Base-by-base conservation (phyloP, 257 asterid genomes). In the Solanum clarkiae region DNA sequence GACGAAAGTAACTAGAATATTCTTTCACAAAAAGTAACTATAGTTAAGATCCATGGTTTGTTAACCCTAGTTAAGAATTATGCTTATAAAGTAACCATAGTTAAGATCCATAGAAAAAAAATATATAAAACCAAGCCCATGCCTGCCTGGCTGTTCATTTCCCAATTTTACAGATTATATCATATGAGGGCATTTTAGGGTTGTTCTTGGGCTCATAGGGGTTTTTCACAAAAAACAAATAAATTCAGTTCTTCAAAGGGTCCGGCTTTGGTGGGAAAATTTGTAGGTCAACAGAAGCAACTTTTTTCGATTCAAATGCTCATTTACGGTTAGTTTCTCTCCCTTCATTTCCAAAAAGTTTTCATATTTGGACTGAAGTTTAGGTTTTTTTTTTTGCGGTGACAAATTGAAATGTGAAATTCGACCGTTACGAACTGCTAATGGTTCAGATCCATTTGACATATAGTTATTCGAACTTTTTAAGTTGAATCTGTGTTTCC, bases 361-460 rank as follows among this genome's bases (percentile, higher is more conserved):
- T 55, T 81, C 44, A 66, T 69, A 40, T 40, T 40, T 17, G 16
- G 49, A 55, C 66, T 85, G 71, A 69, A 89, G 89, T 89, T 87
- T 88, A 86, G 91, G 92, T 88, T 84, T 89, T 88, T 57, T 85
- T 16, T 24, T 8, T 16, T 36, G 42, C 42, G 42, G 11, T 17
- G 69, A 60, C 22, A 26, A 66, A 85, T 44, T 84, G 57, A 66
- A 85, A 62, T 79, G 85, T 55, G 70, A 84, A 86, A 40, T 86
- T 87, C 66, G 81, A 84, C 74, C 69, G 84, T 88, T 88, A 69
- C 62, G 42, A 56, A 49, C 70, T 17, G 40, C 80, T 55, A 82
- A 60, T 29, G 65, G 24, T 84, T 85, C 90, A 94, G 97, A 94
- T 95, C 94, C 92, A 85, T 83, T 60, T 53, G 40, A 17, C 47